Evolutionary conservation across 768 basidiomycete species (phyloP).

Genomic region (Suillus ampliporus): DNA sequence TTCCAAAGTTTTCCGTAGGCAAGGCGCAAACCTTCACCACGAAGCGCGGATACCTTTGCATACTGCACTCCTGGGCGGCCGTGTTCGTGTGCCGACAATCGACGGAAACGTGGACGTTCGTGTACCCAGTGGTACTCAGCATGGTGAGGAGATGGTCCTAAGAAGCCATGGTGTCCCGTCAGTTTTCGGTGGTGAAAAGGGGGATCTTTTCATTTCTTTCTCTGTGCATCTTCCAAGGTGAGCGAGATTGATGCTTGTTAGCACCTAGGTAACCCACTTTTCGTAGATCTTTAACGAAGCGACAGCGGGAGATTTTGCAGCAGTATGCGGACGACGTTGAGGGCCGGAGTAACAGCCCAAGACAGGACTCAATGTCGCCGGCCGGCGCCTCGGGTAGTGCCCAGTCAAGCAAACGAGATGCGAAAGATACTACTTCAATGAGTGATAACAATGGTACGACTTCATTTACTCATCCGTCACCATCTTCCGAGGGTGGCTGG

Average conservation of each 20-base stretch:
- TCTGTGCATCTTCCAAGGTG: conserved; percentile 89
- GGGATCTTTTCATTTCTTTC: conserved; percentile 92
- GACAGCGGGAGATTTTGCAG: conserved; percentile 87
- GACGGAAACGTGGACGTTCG: conserved; percentile 96
- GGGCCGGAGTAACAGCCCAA: conserved; percentile 49
- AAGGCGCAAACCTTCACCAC: conserved; percentile 91
- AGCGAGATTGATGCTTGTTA: conserved; percentile 34
- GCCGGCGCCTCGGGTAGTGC: conserved; percentile 24
- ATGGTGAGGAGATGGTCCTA: conserved; percentile 95
- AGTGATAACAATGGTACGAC: conserved; percentile 73
- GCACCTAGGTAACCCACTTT: conserved; percentile 13
- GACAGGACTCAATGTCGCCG: conserved; percentile 22
- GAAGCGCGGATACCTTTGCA: conserved; percentile 90
- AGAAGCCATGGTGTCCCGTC: conserved; percentile 82
- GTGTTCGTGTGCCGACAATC: conserved; percentile 89
- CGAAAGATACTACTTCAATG: conserved; percentile 28
- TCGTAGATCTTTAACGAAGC: conserved; percentile 75
- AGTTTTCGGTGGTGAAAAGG: conserved; percentile 62
- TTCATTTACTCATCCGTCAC: conserved; percentile 63
- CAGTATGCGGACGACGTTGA: conserved; percentile 94
- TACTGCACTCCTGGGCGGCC: conserved; percentile 90
- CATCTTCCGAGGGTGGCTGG: conserved; percentile 65
- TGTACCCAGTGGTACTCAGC: conserved; percentile 92
- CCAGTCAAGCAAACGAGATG: conserved; percentile 23
- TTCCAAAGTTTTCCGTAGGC: conserved; percentile 86